phyloP scores from a whole-genome alignment of 257 asterid genomes.

The Solanum okadae region DNA sequence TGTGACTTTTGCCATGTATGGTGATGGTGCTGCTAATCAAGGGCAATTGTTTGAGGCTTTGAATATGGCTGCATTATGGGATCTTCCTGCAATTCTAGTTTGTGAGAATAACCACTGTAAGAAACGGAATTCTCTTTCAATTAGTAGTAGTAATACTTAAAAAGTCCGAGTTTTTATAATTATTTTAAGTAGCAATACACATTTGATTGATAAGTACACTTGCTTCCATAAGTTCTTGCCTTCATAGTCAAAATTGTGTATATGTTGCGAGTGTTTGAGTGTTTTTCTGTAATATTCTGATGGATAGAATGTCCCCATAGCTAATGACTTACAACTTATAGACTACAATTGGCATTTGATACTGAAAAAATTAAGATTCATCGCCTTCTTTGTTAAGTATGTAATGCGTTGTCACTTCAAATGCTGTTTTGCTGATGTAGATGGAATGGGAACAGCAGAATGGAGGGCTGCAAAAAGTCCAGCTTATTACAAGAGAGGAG shows the following conservation, averaged over 20 bases:
- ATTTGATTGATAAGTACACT: background rate
- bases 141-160: background rate
- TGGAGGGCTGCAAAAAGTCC: constrained; percentile 99
- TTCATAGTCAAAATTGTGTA: background rate
- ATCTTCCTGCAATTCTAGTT: constrained; percentile 90
- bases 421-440: constrained; percentile 29
- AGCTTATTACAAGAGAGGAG: constrained; percentile 96
- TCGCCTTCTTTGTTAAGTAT: background rate
- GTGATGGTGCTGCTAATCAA: constrained; percentile 98
- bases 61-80: constrained; percentile 97
- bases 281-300: background rate
- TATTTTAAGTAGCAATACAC: background rate
- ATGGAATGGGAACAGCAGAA: constrained; percentile 99
- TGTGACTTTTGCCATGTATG: constrained; percentile 81
- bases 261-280: background rate
- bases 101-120: constrained; percentile 98
- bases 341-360: background rate
- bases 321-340: background rate
- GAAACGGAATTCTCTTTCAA: background rate
- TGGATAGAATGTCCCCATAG: background rate
- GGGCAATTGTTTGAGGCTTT: constrained; percentile 96
- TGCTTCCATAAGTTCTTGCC: background rate
- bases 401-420: background rate
- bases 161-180: background rate
- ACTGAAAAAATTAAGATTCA: background rate